phyloP scores from a whole-genome alignment of 352 stramenopile species.

The Phytopythium cucurbitacearum region DNA sequence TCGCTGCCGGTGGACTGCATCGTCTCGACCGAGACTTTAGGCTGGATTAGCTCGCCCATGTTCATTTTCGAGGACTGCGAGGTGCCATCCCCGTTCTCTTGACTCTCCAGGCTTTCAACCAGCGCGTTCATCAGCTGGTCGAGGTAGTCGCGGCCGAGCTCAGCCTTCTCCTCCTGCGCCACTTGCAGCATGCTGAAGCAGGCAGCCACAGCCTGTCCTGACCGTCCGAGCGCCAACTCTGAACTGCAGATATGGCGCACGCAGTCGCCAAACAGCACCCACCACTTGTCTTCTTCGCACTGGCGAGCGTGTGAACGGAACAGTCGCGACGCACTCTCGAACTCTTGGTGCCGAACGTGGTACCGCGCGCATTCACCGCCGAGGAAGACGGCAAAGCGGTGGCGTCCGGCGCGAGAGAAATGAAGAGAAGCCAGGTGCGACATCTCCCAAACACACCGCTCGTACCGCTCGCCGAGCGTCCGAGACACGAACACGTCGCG shows the following conservation, averaged over 20 bases:
- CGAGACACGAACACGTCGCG: slow-evolving; percentile 32
- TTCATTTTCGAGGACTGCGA: slow-evolving; percentile 17
- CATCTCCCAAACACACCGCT: slow-evolving; percentile 65
- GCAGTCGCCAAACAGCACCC: slow-evolving; percentile 45
- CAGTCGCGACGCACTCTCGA: slow-evolving; percentile 57
- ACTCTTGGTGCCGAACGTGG: slow-evolving; percentile 47
- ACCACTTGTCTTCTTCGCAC: slow-evolving; percentile 80
- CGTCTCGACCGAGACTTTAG: slow-evolving; percentile 46
- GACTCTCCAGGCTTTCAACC: slow-evolving; percentile 31
- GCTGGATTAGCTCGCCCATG: slow-evolving; percentile 54
- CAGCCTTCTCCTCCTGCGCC: slow-evolving; percentile 38
- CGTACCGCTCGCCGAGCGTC: slow-evolving; percentile 22
- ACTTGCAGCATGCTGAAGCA: slow-evolving; percentile 65
- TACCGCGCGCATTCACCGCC: slow-evolving; percentile 63
- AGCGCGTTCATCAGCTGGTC: slow-evolving; percentile 42
- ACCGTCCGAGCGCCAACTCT: slow-evolving; percentile 48
- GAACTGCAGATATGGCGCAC: slow-evolving; percentile 50
- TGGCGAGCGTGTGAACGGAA: slow-evolving; percentile 66
- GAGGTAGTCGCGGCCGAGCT: slow-evolving; percentile 42
- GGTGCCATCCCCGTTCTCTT: not conserved
- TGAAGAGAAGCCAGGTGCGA: slow-evolving; percentile 74
- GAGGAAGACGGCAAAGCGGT: slow-evolving; percentile 78
- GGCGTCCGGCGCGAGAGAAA: slow-evolving; percentile 60
- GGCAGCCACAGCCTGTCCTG: slow-evolving; percentile 43
- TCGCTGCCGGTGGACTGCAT: slow-evolving; percentile 35